Conservation (phyloP, 176 grass and related monocot species). For the bread wheat (Triticum aestivum) region IWGSC_CS_RefSeq_v2.1 NC_057808.1:361514845-361515344, state of each 20-base stretch:
- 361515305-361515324: not conserved
- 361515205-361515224: not conserved
- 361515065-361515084: not conserved
- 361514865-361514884: slow-evolving; percentile 3
- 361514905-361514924: slow-evolving; percentile 1
- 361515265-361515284: slow-evolving; percentile 18
- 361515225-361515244: slow-evolving; percentile 21
- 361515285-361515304: slow-evolving; percentile 10
- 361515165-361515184: not conserved
- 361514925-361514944: not conserved
- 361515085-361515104: not conserved
- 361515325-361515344: not conserved
- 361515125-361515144: not conserved
- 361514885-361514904: not conserved
- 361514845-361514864: not conserved
- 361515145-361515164: not conserved
- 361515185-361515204: not conserved
- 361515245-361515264: not conserved
- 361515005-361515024: not conserved
- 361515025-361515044: not conserved
- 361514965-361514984: slow-evolving; percentile 19
- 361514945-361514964: not conserved
- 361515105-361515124: not conserved
- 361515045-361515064: not conserved
- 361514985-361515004: not conserved